Evolutionary conservation across 2,329 filamentous ascomycete species (phyloP).

Genomic region (Cytospora paraplurivora): DNA sequence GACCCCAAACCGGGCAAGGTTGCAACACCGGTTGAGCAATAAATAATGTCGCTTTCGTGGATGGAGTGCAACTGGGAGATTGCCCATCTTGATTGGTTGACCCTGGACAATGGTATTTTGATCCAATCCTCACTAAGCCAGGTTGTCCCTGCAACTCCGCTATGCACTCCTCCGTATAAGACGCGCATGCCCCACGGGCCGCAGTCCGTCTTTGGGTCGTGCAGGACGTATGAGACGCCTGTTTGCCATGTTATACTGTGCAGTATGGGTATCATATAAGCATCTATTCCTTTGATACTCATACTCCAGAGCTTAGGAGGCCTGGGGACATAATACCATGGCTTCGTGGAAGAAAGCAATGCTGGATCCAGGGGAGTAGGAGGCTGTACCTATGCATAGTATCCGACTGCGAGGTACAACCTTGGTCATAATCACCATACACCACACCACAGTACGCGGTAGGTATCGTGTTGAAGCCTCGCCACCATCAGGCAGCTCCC

Average conservation of each 20-base stretch:
- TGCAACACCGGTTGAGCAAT: slow-evolving; percentile 1
- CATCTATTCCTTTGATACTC: too few species aligned
- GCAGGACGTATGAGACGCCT: neutral
- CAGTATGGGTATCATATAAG: too few species aligned
- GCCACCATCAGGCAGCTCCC: slow-evolving; percentile 8
- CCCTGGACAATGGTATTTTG: slow-evolving; percentile 14
- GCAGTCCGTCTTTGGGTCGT: neutral
- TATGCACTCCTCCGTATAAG: slow-evolving; percentile 18
- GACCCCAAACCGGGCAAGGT: neutral
- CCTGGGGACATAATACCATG: too few species aligned
- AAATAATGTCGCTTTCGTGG: neutral
- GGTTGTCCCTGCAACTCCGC: slow-evolving; percentile 18
- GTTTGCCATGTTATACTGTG: neutral
- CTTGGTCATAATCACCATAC: neutral
- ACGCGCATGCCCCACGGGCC: neutral
- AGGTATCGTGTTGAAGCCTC: neutral
- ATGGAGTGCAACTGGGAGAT: slow-evolving; percentile 14
- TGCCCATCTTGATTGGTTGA: slow-evolving; percentile 11
- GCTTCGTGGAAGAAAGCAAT: too few species aligned
- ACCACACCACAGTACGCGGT: neutral
- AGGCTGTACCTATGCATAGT: neutral
- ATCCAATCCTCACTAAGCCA: slow-evolving; percentile 16
- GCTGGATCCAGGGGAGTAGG: too few species aligned
- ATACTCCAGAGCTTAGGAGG: too few species aligned
- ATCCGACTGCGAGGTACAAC: neutral